These are phyloP conservation scores for Psilocybe mexicana DNA, from an alignment of 1,284 basidiomycete species.

Conservation along the genomic window DNA sequence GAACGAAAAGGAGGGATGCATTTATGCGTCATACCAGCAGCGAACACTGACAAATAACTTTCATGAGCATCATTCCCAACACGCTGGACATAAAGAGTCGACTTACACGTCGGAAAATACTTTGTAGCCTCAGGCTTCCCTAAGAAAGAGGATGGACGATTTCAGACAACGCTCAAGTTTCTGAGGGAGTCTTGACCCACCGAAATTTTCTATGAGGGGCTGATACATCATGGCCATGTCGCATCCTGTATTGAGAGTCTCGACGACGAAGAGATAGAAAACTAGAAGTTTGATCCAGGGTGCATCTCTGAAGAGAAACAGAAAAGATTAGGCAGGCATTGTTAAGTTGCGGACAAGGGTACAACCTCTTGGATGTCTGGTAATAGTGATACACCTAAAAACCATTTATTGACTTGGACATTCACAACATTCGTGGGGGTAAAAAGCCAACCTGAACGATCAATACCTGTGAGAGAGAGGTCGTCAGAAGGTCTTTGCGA, in stretches of 20 bases:
- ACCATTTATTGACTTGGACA: not conserved
- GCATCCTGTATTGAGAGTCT: conserved; percentile 43
- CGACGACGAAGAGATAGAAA: conserved; percentile 40
- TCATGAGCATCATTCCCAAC: not conserved
- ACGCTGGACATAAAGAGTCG: not conserved
- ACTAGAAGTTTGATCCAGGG: conserved; percentile 44
- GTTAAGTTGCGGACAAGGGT: conserved; percentile 1
- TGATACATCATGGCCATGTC: conserved; percentile 48
- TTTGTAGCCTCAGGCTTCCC: conserved; percentile 29
- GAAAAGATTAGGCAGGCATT: not conserved
- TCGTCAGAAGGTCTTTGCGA: not conserved
- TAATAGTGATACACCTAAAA: conserved; percentile 37
- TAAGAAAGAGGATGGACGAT: conserved; percentile 9
- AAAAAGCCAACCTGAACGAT: conserved; percentile 34
- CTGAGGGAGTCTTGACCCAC: conserved; percentile 24
- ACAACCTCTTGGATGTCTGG: conserved; percentile 33
- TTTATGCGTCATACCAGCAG: conserved; percentile 30
- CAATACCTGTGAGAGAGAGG: conserved; percentile 29
- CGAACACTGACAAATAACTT: conserved; percentile 28
- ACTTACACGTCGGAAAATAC: conserved; percentile 37
- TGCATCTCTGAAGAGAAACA: conserved; percentile 34
- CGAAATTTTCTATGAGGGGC: conserved; percentile 43
- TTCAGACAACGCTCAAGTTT: not conserved
- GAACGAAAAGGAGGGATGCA: not conserved
- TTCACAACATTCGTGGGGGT: not conserved